Conservation (phyloP, 106 monocot genomes). For the Dendrobium huoshanense region DNA sequence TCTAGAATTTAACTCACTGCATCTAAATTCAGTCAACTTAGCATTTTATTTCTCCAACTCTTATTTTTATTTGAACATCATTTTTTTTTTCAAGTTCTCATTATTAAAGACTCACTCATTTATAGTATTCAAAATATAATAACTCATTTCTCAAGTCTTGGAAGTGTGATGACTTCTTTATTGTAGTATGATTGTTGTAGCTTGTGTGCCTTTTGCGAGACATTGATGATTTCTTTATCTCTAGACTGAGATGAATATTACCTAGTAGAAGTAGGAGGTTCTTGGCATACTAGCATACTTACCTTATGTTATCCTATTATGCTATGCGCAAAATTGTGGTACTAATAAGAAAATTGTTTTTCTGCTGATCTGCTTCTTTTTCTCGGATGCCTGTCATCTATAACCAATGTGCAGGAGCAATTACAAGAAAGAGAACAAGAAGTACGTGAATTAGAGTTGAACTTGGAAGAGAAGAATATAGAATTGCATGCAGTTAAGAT, state of each 20-base stretch:
- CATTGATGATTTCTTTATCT: background rate
- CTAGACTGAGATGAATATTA: background rate
- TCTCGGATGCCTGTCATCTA: background rate
- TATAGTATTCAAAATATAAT: too few species aligned
- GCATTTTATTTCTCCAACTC: too few species aligned
- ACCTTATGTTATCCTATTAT: background rate
- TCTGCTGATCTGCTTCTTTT: background rate
- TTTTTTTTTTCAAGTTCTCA: too few species aligned
- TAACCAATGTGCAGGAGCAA: slow-evolving; percentile 59
- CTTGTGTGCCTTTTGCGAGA: background rate
- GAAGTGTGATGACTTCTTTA: too few species aligned
- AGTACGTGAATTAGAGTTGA: slow-evolving; percentile 57
- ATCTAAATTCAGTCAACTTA: background rate
- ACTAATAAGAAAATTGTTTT: background rate
- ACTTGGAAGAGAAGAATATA: slow-evolving; percentile 75
- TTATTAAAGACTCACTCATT: too few species aligned
- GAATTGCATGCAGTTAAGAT: slow-evolving; percentile 72
- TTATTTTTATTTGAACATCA: too few species aligned
- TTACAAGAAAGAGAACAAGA: slow-evolving; percentile 66
- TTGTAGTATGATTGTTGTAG: background rate
- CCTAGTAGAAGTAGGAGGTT: background rate
- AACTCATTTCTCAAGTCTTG: too few species aligned
- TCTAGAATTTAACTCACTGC: background rate
- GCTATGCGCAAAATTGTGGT: background rate
- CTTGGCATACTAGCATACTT: background rate